These are phyloP conservation scores for Alternaria gansuensis DNA, from an alignment of 2,329 filamentous ascomycete genomes.

Conservation along the genomic window DNA sequence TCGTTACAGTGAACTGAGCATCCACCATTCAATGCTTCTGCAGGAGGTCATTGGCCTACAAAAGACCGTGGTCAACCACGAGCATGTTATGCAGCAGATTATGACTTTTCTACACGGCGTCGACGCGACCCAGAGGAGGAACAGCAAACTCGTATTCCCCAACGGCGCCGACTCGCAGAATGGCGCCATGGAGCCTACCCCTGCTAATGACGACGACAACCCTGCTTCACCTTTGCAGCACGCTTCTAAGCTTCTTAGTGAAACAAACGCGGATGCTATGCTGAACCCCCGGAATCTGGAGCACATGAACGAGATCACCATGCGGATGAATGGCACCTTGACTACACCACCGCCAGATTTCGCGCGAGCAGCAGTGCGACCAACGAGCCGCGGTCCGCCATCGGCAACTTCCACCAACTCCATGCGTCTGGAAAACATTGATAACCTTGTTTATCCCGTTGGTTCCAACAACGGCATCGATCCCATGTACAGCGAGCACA, in stretches of 20 bases:
- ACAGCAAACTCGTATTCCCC: conserved; percentile 61
- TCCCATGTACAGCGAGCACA: conserved; percentile 91
- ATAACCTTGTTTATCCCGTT: conserved; percentile 86
- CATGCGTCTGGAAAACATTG: conserved; percentile 67
- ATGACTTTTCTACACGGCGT: conserved; percentile 73
- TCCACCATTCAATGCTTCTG: conserved; percentile 70
- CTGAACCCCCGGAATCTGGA: conserved; percentile 71
- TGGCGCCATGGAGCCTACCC: conserved; percentile 56
- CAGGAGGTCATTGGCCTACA: conserved; percentile 71
- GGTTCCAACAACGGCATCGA: conserved; percentile 92
- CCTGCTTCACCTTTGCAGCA: conserved; percentile 74
- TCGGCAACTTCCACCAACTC: conserved; percentile 62
- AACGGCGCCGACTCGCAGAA: conserved; percentile 53
- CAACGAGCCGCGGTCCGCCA: conserved; percentile 56
- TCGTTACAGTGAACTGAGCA: conserved; percentile 79
- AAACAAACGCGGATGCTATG: conserved; percentile 71
- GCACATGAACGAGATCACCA: conserved; percentile 68
- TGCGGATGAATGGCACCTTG: conserved; percentile 63
- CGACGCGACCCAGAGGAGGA: conserved; percentile 70
- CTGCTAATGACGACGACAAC: conserved; percentile 65
- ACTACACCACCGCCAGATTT: conserved; percentile 67
- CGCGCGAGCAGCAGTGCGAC: conserved; percentile 58
- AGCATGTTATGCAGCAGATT: conserved; percentile 74
- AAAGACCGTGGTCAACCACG: conserved; percentile 76
- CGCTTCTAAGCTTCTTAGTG: conserved; percentile 70